Percentiles rank a stretch among this genome's conserved stretches.
phyloP scores from a whole-genome alignment of 2,329 filamentous ascomycete species.

The Fusarium staphyleae region DNA sequence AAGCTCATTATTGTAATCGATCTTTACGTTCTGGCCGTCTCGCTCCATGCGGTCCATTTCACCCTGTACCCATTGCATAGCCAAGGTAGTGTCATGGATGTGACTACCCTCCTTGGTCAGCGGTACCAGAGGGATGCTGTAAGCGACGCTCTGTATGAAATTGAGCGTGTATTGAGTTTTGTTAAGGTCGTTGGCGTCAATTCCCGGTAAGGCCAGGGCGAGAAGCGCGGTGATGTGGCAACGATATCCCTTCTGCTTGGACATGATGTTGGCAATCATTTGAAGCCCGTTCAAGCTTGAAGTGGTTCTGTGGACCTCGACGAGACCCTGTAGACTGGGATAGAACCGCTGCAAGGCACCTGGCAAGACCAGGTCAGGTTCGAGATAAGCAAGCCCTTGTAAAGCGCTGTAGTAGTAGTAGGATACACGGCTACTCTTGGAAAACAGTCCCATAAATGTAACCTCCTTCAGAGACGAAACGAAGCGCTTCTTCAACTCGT shows the following conservation, averaged over 20 bases:
- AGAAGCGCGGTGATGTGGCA: constrained; percentile 94
- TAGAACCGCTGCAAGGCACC: constrained; percentile 96
- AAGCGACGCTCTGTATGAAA: constrained; percentile 94
- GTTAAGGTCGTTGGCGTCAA: constrained; percentile 96
- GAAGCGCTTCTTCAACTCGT: constrained; percentile 85
- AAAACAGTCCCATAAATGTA: constrained; percentile 97
- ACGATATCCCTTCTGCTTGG: constrained; percentile 91
- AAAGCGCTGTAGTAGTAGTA: constrained; percentile 90
- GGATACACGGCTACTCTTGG: constrained; percentile 91
- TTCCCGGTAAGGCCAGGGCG: constrained; percentile 91
- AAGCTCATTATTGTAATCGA: constrained; percentile 84
- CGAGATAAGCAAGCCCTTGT: constrained; percentile 87
- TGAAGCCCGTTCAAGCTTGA: constrained; percentile 92
- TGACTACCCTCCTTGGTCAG: constrained; percentile 66
- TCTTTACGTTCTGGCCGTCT: constrained; percentile 82
- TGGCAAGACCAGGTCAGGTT: constrained; percentile 89
- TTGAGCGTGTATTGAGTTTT: constrained; percentile 95
- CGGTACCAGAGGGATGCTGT: constrained; percentile 92
- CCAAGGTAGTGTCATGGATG: constrained; percentile 76
- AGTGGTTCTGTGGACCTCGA: constrained; percentile 95
- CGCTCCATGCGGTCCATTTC: constrained; percentile 94
- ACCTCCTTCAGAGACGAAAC: constrained; percentile 90
- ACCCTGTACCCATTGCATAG: constrained; percentile 90
- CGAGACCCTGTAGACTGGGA: constrained; percentile 92
- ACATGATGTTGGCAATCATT: constrained; percentile 90